These are phyloP conservation scores for Madurella fahalii DNA, from an alignment of 2,329 filamentous ascomycete genomes.

Conservation along the genomic window DNA sequence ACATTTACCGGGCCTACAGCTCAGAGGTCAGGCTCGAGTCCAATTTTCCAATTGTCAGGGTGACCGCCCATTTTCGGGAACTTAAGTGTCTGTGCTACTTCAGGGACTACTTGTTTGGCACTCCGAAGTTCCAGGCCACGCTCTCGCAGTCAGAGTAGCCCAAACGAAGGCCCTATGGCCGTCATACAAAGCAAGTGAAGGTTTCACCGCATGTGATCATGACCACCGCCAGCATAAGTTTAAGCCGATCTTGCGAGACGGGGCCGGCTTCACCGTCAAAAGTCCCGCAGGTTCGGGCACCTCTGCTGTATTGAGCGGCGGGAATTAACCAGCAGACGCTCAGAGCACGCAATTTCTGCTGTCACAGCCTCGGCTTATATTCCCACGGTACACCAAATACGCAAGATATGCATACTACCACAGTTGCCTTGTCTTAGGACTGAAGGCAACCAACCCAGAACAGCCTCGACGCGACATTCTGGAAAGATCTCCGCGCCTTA, in stretches of 20 bases:
- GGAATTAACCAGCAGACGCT: background rate
- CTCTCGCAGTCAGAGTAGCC: background rate
- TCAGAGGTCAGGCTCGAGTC: no score
- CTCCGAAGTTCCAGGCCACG: no score
- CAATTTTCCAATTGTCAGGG: no score
- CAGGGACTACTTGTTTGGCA: no score
- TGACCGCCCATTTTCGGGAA: no score
- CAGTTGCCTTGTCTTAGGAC: constrained; percentile 11
- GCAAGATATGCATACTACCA: background rate
- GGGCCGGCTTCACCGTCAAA: background rate
- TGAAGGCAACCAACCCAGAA: background rate
- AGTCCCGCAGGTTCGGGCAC: background rate
- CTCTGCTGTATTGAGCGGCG: background rate
- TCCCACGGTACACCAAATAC: background rate
- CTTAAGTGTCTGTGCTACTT: no score
- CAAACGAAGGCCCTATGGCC: background rate
- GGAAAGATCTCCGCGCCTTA: no score
- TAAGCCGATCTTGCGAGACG: background rate
- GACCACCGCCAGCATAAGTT: background rate
- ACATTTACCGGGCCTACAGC: no score
- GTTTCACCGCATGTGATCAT: background rate
- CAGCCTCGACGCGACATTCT: background rate
- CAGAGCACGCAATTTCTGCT: background rate
- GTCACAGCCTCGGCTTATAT: constrained; percentile 1
- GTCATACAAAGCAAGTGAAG: background rate